These are phyloP conservation scores for Camelina hispida DNA, from an alignment of 345 rosid genomes.

Conservation along the genomic window DNA sequence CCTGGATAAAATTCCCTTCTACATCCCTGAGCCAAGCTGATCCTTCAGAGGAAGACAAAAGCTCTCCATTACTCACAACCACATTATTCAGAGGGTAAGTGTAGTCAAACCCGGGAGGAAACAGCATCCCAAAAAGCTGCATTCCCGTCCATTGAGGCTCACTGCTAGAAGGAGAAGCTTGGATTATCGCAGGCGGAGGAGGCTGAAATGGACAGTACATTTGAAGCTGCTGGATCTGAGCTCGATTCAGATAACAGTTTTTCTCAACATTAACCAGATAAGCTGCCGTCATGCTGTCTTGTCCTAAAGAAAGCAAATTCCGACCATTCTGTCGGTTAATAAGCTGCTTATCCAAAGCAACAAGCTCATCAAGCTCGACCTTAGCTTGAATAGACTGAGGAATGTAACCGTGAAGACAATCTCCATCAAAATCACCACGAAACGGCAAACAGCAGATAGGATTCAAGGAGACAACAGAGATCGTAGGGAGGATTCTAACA, in stretches of 20 bases:
- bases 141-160: slow-evolving; percentile 79
- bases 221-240: slow-evolving; percentile 78
- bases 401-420: slow-evolving; percentile 92
- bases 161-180: slow-evolving; percentile 48
- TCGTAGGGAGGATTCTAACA: slow-evolving; percentile 70
- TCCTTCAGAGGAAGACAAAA: slow-evolving; percentile 66
- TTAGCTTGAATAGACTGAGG: slow-evolving; percentile 79
- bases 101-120: slow-evolving; percentile 71
- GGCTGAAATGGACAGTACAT: slow-evolving; percentile 65
- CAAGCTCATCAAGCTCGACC: slow-evolving; percentile 84
- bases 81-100: slow-evolving; percentile 52
- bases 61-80: slow-evolving; percentile 61
- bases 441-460: slow-evolving; percentile 89
- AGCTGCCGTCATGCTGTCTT: slow-evolving; percentile 82
- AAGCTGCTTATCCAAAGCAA: slow-evolving; percentile 78
- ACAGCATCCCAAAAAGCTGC: slow-evolving; percentile 80
- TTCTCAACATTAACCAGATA: slow-evolving; percentile 71
- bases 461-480: slow-evolving; percentile 78
- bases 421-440: slow-evolving; percentile 97
- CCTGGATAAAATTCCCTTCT: slow-evolving; percentile 72
- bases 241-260: slow-evolving; percentile 49
- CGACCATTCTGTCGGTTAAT: slow-evolving; percentile 76
- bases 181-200: slow-evolving; percentile 55
- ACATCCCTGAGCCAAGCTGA: slow-evolving; percentile 77
- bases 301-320: slow-evolving; percentile 75